Percentiles rank a stretch among this genome's conserved stretches.
Evolutionary conservation across 75 land plant species (phyloP).

Genomic region (Pinus tabuliformis): DNA sequence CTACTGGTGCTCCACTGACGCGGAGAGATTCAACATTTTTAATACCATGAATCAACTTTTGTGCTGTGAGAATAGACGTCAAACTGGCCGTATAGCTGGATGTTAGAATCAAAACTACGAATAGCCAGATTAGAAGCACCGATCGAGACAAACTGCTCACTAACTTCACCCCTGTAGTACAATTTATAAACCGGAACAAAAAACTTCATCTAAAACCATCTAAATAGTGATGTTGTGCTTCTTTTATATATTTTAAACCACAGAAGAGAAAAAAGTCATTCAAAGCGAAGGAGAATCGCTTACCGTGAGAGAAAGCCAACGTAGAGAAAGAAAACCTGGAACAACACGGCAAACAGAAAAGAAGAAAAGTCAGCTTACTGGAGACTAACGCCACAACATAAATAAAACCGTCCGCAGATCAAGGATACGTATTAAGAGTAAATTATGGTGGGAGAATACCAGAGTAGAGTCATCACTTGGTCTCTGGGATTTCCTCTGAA

Average conservation of each 20-base stretch:
- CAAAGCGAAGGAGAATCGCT: background rate
- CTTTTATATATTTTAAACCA: background rate
- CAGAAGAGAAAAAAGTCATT: too few species aligned
- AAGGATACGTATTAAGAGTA: too few species aligned
- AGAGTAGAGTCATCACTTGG: slow-evolving; percentile 20
- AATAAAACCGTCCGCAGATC: too few species aligned
- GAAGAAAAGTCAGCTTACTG: too few species aligned
- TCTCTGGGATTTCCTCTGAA: slow-evolving; percentile 30
- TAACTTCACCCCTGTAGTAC: background rate
- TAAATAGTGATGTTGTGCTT: background rate
- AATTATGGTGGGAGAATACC: slow-evolving; percentile 5
- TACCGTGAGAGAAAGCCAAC: background rate
- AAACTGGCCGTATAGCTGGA: slow-evolving; percentile 53
- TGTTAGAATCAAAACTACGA: slow-evolving; percentile 41
- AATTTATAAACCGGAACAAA: too few species aligned
- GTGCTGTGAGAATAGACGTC: slow-evolving; percentile 50
- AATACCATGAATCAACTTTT: slow-evolving; percentile 29
- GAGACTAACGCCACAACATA: too few species aligned
- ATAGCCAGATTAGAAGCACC: slow-evolving; percentile 29
- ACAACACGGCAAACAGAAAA: too few species aligned
- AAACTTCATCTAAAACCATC: background rate
- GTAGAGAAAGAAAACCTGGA: slow-evolving; percentile 5
- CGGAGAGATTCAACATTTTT: slow-evolving; percentile 21
- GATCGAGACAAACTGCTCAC: background rate
- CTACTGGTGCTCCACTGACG: slow-evolving; percentile 22